Conservation (phyloP, 169 alveolate species). For the Nephromyces sp. region DNA sequence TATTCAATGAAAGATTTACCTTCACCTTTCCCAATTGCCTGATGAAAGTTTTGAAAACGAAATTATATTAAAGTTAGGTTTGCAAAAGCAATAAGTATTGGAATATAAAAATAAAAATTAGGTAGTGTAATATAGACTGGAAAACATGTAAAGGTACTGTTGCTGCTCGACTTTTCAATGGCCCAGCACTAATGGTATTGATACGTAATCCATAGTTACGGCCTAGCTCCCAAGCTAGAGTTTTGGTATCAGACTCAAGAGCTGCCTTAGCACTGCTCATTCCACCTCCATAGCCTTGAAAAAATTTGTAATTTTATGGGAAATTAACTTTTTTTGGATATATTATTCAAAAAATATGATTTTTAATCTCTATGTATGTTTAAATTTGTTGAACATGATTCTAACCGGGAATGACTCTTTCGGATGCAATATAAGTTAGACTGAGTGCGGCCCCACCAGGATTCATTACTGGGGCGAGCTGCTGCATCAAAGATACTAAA, state of each 20-base stretch:
- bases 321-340: not conserved
- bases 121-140: not conserved
- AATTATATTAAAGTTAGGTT: not conserved
- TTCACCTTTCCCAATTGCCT: conserved; percentile 41
- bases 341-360: too few species aligned
- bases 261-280: conserved; percentile 69
- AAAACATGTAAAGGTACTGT: conserved; percentile 31
- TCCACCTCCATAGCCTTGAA: conserved; percentile 62
- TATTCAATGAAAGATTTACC: conserved; percentile 57
- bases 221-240: conserved; percentile 57
- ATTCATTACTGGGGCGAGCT: conserved; percentile 54
- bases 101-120: not conserved
- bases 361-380: too few species aligned
- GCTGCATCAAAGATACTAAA: conserved; percentile 53
- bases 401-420: conserved; percentile 41
- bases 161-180: conserved; percentile 63
- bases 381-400: not conserved
- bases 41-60: not conserved
- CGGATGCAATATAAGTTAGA: conserved; percentile 55
- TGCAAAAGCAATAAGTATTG: not conserved
- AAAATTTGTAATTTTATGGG: not conserved
- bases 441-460: conserved; percentile 47
- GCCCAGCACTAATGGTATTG: conserved; percentile 64
- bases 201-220: conserved; percentile 52
- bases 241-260: conserved; percentile 59